Evolutionary conservation across 495 filamentous ascomycete species (phyloP), one percentile per base, ranked within the genome.

Genomic region (Glarea lozoyensis): DNA sequence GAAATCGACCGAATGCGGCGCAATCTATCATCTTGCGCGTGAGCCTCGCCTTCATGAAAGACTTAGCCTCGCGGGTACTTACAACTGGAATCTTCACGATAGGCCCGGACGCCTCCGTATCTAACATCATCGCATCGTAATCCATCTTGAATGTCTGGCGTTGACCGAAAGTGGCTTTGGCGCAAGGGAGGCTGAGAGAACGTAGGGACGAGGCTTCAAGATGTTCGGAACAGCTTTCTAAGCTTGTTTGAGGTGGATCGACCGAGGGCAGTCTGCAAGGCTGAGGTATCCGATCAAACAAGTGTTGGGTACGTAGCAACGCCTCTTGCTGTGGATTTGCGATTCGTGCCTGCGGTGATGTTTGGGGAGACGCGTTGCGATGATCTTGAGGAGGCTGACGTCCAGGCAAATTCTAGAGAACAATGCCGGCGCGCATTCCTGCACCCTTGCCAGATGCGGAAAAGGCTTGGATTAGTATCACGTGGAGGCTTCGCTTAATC

Each of bases 1-100:
- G 65, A 93, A 94, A 64, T 94, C 80, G 54, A 89, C 84, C 54
- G 77, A 76, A 47, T 75, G 66, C 18, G 64, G 61, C 54, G 81
- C 78, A 32, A 78, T 82, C 86, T 90, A 53, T 36, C 36, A 24
- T 15, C 11, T 12, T 22, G 15, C 24, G 40, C 34, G 24, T 49
- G 13, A 49, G 46, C 33, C 12, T 34, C 17, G 6, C n/a, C n/a
- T n/a, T n/a, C n/a, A n/a, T n/a, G n/a, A n/a, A n/a, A n/a, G 10
- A 16, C 17, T n/a, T 12, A 30, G 35, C 16, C 21, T 18, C 13
- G 40, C 44, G 55, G 43, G 34, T 50, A 7, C 11, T 46, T 67
- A 84, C 81, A 52, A 81, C 78, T 50, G 81, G 78, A 41, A 86
- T 81, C 53, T 82, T 84, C 42, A 86, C 75, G 48, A 75, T 72